A percentile compares a stretch with the other conserved stretches of the same genome.
Conservation (phyloP, 441 rosid genomes). For the Erodium chrysanthum region DNA sequence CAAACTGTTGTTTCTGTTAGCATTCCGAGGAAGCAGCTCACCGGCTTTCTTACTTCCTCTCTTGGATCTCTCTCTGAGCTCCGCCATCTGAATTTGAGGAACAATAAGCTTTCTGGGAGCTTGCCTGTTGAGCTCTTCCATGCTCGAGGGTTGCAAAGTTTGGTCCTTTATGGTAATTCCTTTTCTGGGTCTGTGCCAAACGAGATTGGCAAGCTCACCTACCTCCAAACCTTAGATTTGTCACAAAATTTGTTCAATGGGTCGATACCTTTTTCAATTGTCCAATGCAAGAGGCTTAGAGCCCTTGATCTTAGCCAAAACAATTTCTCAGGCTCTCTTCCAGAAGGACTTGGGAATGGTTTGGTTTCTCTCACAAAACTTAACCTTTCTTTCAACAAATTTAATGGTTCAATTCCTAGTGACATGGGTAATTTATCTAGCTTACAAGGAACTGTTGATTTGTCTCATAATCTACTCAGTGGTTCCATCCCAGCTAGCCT, state of each 20-base stretch:
- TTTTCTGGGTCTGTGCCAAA: constrained; percentile 21
- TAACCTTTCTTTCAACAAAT: constrained; percentile 18
- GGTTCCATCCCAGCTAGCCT: constrained; percentile 24
- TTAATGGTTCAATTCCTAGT: constrained; percentile 20
- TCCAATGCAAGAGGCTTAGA: constrained; percentile 20
- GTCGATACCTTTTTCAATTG: constrained; percentile 16
- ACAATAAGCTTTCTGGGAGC: constrained; percentile 17
- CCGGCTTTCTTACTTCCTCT: constrained; percentile 18
- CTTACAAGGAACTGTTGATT: constrained; percentile 24
- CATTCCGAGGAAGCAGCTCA: constrained; percentile 23
- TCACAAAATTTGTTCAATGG: constrained; percentile 22
- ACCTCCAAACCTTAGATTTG: constrained; percentile 22
- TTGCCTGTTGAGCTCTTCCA: constrained; percentile 22
- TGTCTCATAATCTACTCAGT: constrained; percentile 18
- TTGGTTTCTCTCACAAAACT: constrained; percentile 18
- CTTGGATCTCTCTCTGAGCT: constrained; percentile 22
- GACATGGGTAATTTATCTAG: constrained; percentile 22
- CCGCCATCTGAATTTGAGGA: constrained; percentile 23
- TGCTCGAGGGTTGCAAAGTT: constrained; percentile 19
- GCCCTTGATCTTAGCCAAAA: constrained; percentile 18
- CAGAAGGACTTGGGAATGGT: constrained; percentile 16
- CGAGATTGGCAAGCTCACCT: constrained; percentile 18
- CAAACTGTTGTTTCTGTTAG: constrained; percentile 19
- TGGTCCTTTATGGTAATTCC: constrained; percentile 25
- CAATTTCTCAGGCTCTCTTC: constrained; percentile 20